Evolutionary conservation across 495 filamentous ascomycete genomes (phyloP).

Genomic region (Diplogelasinospora grovesii): DNA sequence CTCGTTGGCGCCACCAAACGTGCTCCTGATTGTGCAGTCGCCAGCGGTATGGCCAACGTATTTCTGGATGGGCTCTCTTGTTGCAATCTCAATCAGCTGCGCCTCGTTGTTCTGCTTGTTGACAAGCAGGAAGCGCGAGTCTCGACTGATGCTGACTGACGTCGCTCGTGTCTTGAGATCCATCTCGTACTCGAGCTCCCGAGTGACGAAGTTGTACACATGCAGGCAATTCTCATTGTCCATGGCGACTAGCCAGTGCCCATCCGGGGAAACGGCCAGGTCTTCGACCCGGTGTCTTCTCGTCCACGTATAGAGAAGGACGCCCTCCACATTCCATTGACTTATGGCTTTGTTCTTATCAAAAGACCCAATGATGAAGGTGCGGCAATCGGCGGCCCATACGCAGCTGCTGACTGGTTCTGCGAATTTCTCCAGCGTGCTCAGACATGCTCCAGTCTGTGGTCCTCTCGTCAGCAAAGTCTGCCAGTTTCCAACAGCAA

Average conservation of each 20-base stretch:
- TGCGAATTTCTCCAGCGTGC: slow-evolving; percentile 58
- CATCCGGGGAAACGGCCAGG: slow-evolving; percentile 72
- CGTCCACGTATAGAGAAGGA: slow-evolving; percentile 52
- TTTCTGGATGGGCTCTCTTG: slow-evolving; percentile 59
- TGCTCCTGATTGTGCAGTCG: slow-evolving; percentile 68
- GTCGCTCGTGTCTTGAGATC: slow-evolving; percentile 60
- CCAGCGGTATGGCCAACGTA: slow-evolving; percentile 70
- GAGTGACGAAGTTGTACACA: slow-evolving; percentile 72
- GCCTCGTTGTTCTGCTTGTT: slow-evolving; percentile 71
- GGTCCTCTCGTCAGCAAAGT: slow-evolving; percentile 2
- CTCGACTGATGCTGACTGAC: slow-evolving; percentile 71
- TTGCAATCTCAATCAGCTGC: slow-evolving; percentile 68
- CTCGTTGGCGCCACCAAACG: slow-evolving; percentile 84
- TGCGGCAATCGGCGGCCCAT: slow-evolving; percentile 74
- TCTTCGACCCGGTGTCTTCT: slow-evolving; percentile 76
- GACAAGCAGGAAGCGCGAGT: slow-evolving; percentile 74
- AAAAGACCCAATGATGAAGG: slow-evolving; percentile 75
- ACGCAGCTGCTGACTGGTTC: slow-evolving; percentile 80
- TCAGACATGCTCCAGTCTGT: slow-evolving; percentile 64
- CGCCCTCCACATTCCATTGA: slow-evolving; percentile 59
- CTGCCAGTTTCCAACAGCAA: too few relatives aligned
- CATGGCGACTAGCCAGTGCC: slow-evolving; percentile 68
- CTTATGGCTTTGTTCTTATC: slow-evolving; percentile 59
- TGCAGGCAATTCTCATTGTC: slow-evolving; percentile 62
- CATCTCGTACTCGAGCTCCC: slow-evolving; percentile 67